Evolutionary conservation across 805 yeast species (phyloP).

Genomic region (Cyberlindnera mississippiensis): DNA sequence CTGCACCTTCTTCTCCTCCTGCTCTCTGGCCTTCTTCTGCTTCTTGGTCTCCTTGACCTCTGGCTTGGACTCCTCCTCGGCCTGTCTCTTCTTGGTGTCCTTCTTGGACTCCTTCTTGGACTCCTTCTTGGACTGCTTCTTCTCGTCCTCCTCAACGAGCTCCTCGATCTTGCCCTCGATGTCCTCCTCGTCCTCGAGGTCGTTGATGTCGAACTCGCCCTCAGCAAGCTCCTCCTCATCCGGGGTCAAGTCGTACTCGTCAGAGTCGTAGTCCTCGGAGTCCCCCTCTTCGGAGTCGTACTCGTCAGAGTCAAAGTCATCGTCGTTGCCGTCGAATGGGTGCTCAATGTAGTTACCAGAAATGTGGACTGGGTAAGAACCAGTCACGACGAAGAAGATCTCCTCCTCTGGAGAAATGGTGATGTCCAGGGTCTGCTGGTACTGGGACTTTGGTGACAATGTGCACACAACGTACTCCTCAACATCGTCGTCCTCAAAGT

Average conservation of each 20-base stretch:
- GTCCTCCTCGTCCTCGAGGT: constrained; percentile 57
- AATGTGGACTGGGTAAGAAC: constrained; percentile 89
- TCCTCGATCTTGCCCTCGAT: constrained; percentile 72
- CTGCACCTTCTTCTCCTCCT: constrained; percentile 56
- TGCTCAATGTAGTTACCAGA: constrained; percentile 96
- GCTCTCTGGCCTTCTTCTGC: constrained; percentile 30
- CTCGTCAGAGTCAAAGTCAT: constrained; percentile 62
- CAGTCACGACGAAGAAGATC: constrained; percentile 90
- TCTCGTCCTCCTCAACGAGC: constrained; percentile 59
- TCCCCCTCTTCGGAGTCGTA: constrained; percentile 47
- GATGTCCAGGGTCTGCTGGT: constrained; percentile 87
- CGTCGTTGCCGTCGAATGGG: constrained; percentile 75
- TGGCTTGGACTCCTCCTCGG: constrained; percentile 42
- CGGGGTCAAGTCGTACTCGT: constrained; percentile 65
- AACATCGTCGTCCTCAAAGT: constrained; percentile 61
- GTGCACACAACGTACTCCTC: constrained; percentile 88
- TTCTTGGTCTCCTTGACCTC: constrained; percentile 28
- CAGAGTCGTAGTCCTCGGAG: constrained; percentile 35
- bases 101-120: constrained; percentile 27
- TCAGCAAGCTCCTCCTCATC: constrained; percentile 66
- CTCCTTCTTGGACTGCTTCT: constrained; percentile 28
- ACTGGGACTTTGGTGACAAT: constrained; percentile 76
- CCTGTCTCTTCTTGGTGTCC: constrained; percentile 36
- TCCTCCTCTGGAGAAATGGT: constrained; percentile 93
- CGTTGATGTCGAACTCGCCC: constrained; percentile 39